Base-by-base conservation (phyloP, 495 filamentous ascomycete species). In the Cairneyella variabilis region DNA sequence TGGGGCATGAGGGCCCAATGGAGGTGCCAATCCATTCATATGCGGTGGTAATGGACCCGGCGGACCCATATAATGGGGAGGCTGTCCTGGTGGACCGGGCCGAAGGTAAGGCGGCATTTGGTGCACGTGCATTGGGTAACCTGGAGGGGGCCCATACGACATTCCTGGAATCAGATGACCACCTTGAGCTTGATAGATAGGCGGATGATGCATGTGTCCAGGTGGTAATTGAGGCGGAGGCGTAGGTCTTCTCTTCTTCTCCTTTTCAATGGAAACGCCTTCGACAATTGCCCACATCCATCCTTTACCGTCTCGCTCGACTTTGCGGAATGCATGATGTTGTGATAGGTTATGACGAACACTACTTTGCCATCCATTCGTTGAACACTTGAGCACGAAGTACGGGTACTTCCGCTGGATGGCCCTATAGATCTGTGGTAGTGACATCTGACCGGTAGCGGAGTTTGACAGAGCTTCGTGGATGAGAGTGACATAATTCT, bases 291-390 rank as follows among this genome's bases (percentile, higher is more conserved):
- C 79, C 83, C 83, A 87, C 58, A 83, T 75, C 81, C 82, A 87
- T 39, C 83, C 83, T 64, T 86, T 86, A 3, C 83, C 83, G 60
- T 85, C 83, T 57, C 79, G 66, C 28, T 93, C 87, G 36, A 89
- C 86, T 64, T 95, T 95, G 64, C 80, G 78, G 67, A 98, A 98
- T 20, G 90, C 84, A 43, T 84, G 78, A 62, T 95, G 88, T 49
- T 93, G 90, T 28, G 90, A 88, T 22, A 98, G 77, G 54, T 98
- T 98, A 68, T 98, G 93, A 3, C 93, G 85, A 18, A 98, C 90
- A 70, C 90, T 96, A 58, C 91, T 96, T 63, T 97, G 92, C 93
- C 93, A 98, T 12, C 93, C 93, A 57, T 84, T 87, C 5, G 90
- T 92, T 34, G 76, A 74, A 25, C 83, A 83, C 49, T 80, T 81